These are phyloP conservation scores for Talinum fruticosum DNA, from an alignment of 148 eudicot genomes.

Conservation along the genomic window DNA sequence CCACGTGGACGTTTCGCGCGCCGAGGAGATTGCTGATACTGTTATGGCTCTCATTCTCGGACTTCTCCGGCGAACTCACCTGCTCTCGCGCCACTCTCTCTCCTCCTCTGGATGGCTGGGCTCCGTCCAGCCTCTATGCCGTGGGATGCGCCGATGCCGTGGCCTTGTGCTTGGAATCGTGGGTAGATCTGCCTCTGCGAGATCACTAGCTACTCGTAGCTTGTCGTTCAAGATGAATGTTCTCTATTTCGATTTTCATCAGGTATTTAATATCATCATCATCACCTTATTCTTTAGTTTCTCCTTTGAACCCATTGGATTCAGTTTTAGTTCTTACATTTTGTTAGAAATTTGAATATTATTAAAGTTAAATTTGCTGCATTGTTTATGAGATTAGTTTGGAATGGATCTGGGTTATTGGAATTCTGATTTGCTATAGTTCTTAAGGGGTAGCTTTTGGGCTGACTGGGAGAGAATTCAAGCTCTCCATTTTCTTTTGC, in stretches of 20 bases:
- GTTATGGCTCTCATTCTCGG: slow-evolving; percentile 88
- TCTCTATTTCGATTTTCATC: slow-evolving; percentile 78
- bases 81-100: slow-evolving; percentile 70
- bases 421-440: not conserved
- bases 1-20: slow-evolving; percentile 87
- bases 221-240: slow-evolving; percentile 96
- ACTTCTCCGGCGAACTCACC: slow-evolving; percentile 72
- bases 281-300: not conserved
- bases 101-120: slow-evolving; percentile 98
- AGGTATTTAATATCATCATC: slow-evolving; percentile 11
- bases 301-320: not conserved
- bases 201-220: slow-evolving; percentile 79
- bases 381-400: not conserved
- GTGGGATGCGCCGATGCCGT: slow-evolving; percentile 94
- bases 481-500: not conserved
- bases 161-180: slow-evolving; percentile 92
- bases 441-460: not conserved
- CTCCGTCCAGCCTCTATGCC: slow-evolving; percentile 88
- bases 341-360: not conserved
- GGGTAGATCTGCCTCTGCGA: slow-evolving; percentile 91
- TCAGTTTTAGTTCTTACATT: not conserved
- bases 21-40: slow-evolving; percentile 95
- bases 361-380: not conserved
- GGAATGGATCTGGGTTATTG: not conserved
- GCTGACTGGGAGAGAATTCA: not conserved